Conservation (phyloP, 768 basidiomycete species). For the Podaxis sp. region DNA sequence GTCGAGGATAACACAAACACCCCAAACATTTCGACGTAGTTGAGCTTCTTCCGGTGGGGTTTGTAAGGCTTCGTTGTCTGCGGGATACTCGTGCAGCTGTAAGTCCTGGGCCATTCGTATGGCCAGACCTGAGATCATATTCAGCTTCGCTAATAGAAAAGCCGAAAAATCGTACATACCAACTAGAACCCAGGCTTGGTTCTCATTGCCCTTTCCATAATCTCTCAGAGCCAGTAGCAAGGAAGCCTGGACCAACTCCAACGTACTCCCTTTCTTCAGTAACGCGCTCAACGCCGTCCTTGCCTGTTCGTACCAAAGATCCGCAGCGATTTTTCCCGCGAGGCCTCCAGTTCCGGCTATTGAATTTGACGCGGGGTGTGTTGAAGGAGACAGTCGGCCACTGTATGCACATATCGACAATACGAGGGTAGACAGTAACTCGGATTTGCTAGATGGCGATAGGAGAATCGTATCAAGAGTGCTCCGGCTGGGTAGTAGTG, state of each 20-base stretch:
- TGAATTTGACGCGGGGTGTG: not conserved
- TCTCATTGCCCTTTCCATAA: conserved; percentile 23
- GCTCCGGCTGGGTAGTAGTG: conserved; percentile 17
- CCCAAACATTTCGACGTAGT: conserved; percentile 22
- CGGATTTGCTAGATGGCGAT: conserved; percentile 13
- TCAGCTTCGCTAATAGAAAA: not conserved
- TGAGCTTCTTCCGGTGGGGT: conserved; percentile 12
- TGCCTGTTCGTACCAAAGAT: conserved; percentile 23
- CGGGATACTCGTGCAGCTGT: conserved; percentile 13
- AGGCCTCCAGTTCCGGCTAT: conserved; percentile 12
- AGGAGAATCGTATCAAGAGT: conserved; percentile 13
- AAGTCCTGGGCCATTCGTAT: conserved; percentile 20
- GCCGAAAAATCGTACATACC: conserved; percentile 12
- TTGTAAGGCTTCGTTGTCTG: not conserved
- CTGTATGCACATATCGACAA: conserved; percentile 26
- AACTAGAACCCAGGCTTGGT: conserved; percentile 23
- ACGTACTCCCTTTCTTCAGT: conserved; percentile 13
- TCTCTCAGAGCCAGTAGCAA: conserved; percentile 22
- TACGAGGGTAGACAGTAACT: conserved; percentile 16
- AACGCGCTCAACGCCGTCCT: conserved; percentile 11
- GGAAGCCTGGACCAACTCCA: conserved; percentile 22
- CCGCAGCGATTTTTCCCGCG: conserved; percentile 20
- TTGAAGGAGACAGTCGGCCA: conserved; percentile 17
- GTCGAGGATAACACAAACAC: conserved; percentile 21
- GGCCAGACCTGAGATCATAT: conserved; percentile 14